Evolutionary conservation across 2,329 filamentous ascomycete genomes (phyloP).

Genomic region (Pseudogymnoascus sp.): DNA sequence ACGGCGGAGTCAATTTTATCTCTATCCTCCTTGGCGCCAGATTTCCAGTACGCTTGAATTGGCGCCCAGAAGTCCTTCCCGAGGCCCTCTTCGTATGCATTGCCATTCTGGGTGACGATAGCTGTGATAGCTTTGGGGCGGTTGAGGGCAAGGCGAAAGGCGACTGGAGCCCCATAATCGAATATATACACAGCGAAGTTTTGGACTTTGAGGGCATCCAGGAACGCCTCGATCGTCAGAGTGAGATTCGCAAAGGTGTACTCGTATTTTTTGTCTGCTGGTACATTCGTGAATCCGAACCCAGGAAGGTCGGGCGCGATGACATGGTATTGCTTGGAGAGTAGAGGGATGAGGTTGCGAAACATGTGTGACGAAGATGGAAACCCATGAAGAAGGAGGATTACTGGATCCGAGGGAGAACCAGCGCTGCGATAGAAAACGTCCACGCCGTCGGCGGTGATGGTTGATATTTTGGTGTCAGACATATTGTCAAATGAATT

Average conservation of each 20-base stretch:
- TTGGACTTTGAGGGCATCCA: slow-evolving; percentile 39
- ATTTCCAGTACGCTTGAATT: slow-evolving; percentile 19
- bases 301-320: slow-evolving; percentile 53
- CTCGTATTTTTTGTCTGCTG: slow-evolving; percentile 34
- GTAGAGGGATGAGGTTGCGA: slow-evolving; percentile 38
- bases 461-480: not conserved
- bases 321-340: slow-evolving; percentile 32
- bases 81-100: slow-evolving; percentile 52
- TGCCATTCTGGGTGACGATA: slow-evolving; percentile 55
- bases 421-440: slow-evolving; percentile 38
- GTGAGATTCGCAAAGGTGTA: slow-evolving; percentile 51
- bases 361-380: slow-evolving; percentile 39
- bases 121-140: slow-evolving; percentile 42
- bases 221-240: slow-evolving; percentile 41
- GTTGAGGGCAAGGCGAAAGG: slow-evolving; percentile 45
- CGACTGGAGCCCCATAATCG: slow-evolving; percentile 55
- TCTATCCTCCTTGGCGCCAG: slow-evolving; percentile 13
- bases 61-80: slow-evolving; percentile 25
- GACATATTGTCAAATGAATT: not conserved
- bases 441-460: not conserved
- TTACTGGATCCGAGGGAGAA: slow-evolving; percentile 26
- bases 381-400: slow-evolving; percentile 42
- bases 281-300: slow-evolving; percentile 52
- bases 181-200: slow-evolving; percentile 54
- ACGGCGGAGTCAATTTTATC: slow-evolving; percentile 14